Evolutionary conservation across 768 basidiomycete genomes (phyloP).

Genomic region (Thelephora ganbajun): DNA sequence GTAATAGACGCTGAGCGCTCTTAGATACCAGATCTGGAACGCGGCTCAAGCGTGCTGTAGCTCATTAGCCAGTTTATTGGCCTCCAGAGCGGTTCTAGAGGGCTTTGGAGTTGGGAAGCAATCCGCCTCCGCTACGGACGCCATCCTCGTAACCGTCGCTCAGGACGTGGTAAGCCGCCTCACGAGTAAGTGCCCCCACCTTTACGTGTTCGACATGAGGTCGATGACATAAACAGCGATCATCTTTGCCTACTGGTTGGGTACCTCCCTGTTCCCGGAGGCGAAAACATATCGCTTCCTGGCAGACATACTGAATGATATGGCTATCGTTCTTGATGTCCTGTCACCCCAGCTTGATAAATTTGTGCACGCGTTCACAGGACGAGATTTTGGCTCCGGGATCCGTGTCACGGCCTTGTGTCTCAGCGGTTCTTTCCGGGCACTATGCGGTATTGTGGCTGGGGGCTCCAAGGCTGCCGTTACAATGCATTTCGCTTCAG

Average conservation of each 20-base stretch:
- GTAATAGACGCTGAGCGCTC: background rate
- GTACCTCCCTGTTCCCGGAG: slow-evolving; percentile 53
- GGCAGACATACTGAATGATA: slow-evolving; percentile 54
- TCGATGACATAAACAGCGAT: slow-evolving; percentile 32
- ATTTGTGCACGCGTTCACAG: slow-evolving; percentile 13
- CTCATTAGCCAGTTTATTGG: slow-evolving; percentile 45
- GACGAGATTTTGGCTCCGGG: slow-evolving; percentile 17
- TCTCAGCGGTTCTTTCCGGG: slow-evolving; percentile 40
- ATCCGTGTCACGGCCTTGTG: slow-evolving; percentile 39
- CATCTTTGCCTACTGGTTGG: slow-evolving; percentile 42
- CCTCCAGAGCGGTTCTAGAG: slow-evolving; percentile 56
- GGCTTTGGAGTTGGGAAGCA: slow-evolving; percentile 60
- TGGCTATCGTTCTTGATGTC: slow-evolving; percentile 43
- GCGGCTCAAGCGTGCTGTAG: slow-evolving; percentile 59
- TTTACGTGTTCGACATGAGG: background rate
- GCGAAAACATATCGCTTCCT: slow-evolving; percentile 56
- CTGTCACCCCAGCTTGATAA: slow-evolving; percentile 39
- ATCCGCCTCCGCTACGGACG: slow-evolving; percentile 50
- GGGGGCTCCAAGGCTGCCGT: slow-evolving; percentile 61
- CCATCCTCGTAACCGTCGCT: slow-evolving; percentile 47
- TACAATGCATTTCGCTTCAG: slow-evolving; percentile 47
- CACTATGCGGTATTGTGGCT: slow-evolving; percentile 49
- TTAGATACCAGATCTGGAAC: slow-evolving; percentile 53
- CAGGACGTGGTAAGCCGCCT: slow-evolving; percentile 52
- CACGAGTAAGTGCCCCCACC: slow-evolving; percentile 32